phyloP scores from a whole-genome alignment of 345 rosid genomes.

The Eucalyptus fibrosa region DNA sequence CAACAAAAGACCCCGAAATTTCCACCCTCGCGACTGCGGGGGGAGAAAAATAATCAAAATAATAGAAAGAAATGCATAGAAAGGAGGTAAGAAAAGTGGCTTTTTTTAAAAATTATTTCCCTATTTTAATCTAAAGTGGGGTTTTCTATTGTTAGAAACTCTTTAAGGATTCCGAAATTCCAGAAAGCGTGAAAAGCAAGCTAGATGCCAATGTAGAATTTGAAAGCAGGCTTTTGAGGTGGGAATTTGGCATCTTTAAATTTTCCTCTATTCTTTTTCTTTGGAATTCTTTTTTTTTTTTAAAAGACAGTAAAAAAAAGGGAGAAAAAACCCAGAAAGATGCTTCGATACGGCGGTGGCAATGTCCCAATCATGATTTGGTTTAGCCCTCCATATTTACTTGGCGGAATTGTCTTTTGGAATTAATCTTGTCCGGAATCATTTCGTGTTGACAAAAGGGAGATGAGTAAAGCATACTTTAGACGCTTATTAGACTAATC shows the following conservation, averaged over 20 bases:
- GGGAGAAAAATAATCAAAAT: neutral
- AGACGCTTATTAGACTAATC: neutral
- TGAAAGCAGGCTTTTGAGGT: conserved; percentile 13
- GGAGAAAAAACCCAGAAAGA: neutral
- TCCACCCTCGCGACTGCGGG: neutral
- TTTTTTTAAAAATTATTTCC: neutral
- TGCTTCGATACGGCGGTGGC: neutral
- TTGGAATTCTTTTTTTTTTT: neutral
- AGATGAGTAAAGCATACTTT: neutral
- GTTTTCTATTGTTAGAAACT: conserved; percentile 14
- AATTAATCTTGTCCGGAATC: neutral
- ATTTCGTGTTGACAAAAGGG: neutral
- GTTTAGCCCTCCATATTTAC: neutral
- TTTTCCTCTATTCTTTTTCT: neutral
- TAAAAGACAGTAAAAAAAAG: neutral
- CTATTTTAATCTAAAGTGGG: neutral
- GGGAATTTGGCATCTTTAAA: conserved; percentile 17
- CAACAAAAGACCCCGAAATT: conserved; percentile 7
- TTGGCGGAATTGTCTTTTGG: neutral
- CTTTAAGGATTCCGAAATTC: conserved; percentile 20
- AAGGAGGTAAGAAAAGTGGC: neutral
- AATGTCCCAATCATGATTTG: neutral
- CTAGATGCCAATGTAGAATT: conserved; percentile 10
- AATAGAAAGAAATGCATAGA: neutral
- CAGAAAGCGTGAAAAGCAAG: neutral